Percentiles rank a stretch among this genome's conserved stretches.
Evolutionary conservation across 441 rosid species (phyloP).

Genomic region (Mallotus japonicus): DNA sequence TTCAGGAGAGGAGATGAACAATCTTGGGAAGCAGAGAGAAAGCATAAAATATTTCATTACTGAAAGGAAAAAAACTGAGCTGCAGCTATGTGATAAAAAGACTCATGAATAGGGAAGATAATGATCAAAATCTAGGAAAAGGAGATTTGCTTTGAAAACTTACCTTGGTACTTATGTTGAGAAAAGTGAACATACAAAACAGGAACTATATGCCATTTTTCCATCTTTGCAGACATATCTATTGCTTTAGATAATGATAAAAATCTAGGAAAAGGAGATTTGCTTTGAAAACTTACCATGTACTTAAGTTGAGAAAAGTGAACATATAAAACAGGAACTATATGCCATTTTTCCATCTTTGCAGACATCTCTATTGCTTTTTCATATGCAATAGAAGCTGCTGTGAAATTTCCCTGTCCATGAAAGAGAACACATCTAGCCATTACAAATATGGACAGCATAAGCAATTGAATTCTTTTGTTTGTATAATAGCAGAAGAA

Average conservation of each 20-base stretch:
- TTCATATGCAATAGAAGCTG: conserved; percentile 56
- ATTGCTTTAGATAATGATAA: conserved; percentile 43
- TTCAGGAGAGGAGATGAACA: neutral
- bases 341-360: conserved; percentile 38
- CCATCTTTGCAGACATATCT: conserved; percentile 44
- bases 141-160: conserved; percentile 27
- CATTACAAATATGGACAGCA: conserved; percentile 12
- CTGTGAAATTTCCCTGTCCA: conserved; percentile 61
- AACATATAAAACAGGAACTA: conserved; percentile 52
- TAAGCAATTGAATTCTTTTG: conserved; percentile 1
- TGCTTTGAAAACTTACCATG: conserved; percentile 49
- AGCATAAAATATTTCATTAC: too few species aligned
- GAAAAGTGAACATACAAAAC: conserved; percentile 62
- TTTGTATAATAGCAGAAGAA: neutral
- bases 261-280: conserved; percentile 9
- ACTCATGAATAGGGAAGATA: neutral
- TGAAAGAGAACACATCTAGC: conserved; percentile 20
- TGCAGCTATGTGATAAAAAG: neutral
- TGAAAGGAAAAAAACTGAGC: too few species aligned
- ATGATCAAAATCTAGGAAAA: conserved; percentile 7
- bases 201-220: conserved; percentile 46
- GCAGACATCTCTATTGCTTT: conserved; percentile 62
- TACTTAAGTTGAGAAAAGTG: conserved; percentile 65
- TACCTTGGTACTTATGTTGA: conserved; percentile 65
- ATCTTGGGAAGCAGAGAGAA: neutral